A percentile compares a stretch with the other conserved stretches of the same genome.
These are phyloP conservation scores for Xerocomus spinulosus DNA, from an alignment of 768 basidiomycete species.

Conservation along the genomic window DNA sequence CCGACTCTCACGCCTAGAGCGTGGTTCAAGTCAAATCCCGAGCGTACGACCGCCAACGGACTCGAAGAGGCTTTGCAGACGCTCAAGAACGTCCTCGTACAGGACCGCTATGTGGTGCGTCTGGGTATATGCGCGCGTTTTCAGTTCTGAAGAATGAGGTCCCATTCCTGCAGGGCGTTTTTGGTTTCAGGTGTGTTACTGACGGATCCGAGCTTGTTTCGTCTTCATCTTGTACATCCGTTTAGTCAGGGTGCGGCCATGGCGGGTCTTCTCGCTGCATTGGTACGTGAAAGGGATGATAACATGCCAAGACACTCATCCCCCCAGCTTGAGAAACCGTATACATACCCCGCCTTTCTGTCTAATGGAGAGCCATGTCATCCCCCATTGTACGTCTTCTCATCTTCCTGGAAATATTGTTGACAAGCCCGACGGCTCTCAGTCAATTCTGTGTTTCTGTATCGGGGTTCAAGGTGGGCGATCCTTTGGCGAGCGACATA, in stretches of 20 bases:
- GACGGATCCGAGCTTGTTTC: neutral
- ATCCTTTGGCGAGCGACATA: conserved; percentile 45
- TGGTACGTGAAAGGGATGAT: conserved; percentile 43
- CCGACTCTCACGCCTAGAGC: conserved; percentile 55
- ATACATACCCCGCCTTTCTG: conserved; percentile 53
- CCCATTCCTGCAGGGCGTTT: conserved; percentile 52
- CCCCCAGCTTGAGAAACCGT: conserved; percentile 50
- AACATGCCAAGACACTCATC: neutral
- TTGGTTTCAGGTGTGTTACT: conserved; percentile 65
- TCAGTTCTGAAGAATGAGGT: neutral
- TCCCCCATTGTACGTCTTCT: conserved; percentile 60
- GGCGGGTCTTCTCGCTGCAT: conserved; percentile 63
- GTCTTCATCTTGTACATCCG: conserved; percentile 3
- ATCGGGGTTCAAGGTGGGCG: conserved; percentile 58
- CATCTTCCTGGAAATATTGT: neutral
- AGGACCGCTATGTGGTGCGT: conserved; percentile 63
- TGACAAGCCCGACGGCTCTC: neutral
- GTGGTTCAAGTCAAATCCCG: conserved; percentile 64
- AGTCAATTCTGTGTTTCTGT: conserved; percentile 75
- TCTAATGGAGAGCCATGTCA: conserved; percentile 62
- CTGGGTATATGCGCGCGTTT: neutral
- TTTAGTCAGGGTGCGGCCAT: conserved; percentile 73
- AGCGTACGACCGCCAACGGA: conserved; percentile 49
- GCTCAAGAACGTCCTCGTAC: conserved; percentile 54
- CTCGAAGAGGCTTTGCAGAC: conserved; percentile 52